phyloP scores from a whole-genome alignment of 306 rosid species.

The Betula pendula region DNA sequence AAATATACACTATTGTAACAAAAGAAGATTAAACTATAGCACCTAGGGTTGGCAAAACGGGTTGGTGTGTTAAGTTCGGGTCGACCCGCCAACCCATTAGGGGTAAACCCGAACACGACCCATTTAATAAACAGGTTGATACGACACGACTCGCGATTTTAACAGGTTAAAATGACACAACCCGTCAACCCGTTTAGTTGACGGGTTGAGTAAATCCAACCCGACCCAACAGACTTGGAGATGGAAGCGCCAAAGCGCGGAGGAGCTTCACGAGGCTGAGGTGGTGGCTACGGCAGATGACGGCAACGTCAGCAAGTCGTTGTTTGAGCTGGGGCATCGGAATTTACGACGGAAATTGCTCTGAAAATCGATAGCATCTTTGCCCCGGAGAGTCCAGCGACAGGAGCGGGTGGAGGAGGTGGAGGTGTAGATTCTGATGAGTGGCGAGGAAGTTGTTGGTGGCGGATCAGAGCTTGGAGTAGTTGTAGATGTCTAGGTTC shows the following conservation, averaged over 20 bases:
- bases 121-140: too few species aligned
- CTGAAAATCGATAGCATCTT: slow-evolving; percentile 71
- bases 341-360: slow-evolving; percentile 64
- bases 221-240: too few species aligned
- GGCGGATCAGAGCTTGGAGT: slow-evolving; percentile 65
- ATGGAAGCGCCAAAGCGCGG: slow-evolving; percentile 75
- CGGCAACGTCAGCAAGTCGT: slow-evolving; percentile 61
- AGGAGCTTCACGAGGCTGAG: slow-evolving; percentile 71
- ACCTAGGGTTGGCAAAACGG: too few species aligned
- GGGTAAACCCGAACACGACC: too few species aligned
- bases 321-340: slow-evolving; percentile 34
- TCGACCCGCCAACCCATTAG: too few species aligned
- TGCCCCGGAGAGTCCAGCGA: slow-evolving; percentile 72
- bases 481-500: slow-evolving; percentile 66
- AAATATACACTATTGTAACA: too few species aligned
- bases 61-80: too few species aligned
- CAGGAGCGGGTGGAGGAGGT: slow-evolving; percentile 71
- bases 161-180: too few species aligned
- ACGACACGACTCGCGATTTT: too few species aligned
- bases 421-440: slow-evolving; percentile 40
- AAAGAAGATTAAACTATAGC: too few species aligned
- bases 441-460: slow-evolving; percentile 84
- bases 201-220: too few species aligned
- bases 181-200: too few species aligned
- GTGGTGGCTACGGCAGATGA: slow-evolving; percentile 71